Conservation (phyloP, 1,284 basidiomycete genomes). For the Sporisorium sorghi region DNA sequence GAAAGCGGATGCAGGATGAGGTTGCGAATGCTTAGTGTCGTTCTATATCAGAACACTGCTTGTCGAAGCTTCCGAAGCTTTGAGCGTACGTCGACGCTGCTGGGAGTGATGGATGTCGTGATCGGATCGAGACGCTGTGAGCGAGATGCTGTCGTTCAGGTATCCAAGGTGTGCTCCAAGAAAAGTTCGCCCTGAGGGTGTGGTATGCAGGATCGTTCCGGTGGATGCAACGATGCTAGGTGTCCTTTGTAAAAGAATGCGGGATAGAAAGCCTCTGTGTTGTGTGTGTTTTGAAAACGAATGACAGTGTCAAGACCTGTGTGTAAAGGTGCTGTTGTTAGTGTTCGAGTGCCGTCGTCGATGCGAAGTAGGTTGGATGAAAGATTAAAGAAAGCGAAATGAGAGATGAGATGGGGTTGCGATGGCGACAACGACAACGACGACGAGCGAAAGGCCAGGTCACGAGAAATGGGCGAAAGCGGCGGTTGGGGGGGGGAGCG, state of each 20-base stretch:
- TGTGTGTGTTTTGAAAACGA: not conserved
- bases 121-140: too few relatives aligned
- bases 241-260: slow-evolving; percentile 4
- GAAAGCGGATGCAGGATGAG: too few relatives aligned
- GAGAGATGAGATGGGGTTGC: not conserved
- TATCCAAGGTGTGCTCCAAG: not conserved
- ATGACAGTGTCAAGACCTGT: not conserved
- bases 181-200: not conserved
- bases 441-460: not conserved
- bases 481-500: not conserved
- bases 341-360: not conserved
- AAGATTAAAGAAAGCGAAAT: not conserved
- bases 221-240: not conserved
- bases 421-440: not conserved
- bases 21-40: not conserved
- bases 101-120: too few relatives aligned
- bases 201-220: not conserved
- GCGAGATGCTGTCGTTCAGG: not conserved
- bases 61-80: not conserved
- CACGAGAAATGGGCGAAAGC: not conserved
- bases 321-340: too few relatives aligned
- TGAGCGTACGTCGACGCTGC: too few relatives aligned
- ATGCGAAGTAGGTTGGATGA: not conserved
- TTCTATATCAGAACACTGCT: not conserved
- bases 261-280: not conserved